Evolutionary conservation across 495 filamentous ascomycete genomes (phyloP), one percentile per base, ranked within the genome.

Genomic region (Xylaria sp.): DNA sequence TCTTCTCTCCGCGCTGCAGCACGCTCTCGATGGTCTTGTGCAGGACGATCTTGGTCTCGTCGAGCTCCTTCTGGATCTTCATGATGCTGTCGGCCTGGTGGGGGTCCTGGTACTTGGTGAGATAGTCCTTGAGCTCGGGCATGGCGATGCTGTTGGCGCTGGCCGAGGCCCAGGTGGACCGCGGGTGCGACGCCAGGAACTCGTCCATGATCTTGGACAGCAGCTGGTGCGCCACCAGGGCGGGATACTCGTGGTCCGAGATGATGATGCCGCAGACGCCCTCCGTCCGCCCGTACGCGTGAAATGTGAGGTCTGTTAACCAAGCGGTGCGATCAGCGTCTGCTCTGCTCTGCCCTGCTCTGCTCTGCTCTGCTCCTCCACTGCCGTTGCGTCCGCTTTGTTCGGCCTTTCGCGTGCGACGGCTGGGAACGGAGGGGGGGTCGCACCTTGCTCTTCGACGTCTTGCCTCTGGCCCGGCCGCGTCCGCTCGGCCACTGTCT

Each of bases 31-130:
- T 95, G n/a, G 93, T 96, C 89, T 97, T 97, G 82, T 97, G 94
- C 69, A 99, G 87, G 55, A 97, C 90, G 78, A 97, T 96, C 89
- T 98, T 99, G 68, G 97, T 99, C 87, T 98, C 94, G 74, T 98
- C 94, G 71, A 99, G 86, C 83, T 99, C 95, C 83, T 93, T 91
- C 83, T 98, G 97, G 74, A 98, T 97, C 86, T 92, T 95, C 86
- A 93, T 88, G 76, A 97, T 96, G 82, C 89, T 93, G 82, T 94
- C 94, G 64, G 94, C 95, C 81, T 97, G 88, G 79, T 88, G 84
- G 31, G 95, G 93, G 78, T 97, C 92, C 83, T 98, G 95, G 81
- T 94, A 97, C 76, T 96, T 93, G 75, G 85, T 84, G 65, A 99
- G 89, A 81, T 96, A 93, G 48, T 94, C 93, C 78, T 92, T 89